phyloP scores from a whole-genome alignment of 2,329 filamentous ascomycete genomes.

The Xylariaceae sp. region DNA sequence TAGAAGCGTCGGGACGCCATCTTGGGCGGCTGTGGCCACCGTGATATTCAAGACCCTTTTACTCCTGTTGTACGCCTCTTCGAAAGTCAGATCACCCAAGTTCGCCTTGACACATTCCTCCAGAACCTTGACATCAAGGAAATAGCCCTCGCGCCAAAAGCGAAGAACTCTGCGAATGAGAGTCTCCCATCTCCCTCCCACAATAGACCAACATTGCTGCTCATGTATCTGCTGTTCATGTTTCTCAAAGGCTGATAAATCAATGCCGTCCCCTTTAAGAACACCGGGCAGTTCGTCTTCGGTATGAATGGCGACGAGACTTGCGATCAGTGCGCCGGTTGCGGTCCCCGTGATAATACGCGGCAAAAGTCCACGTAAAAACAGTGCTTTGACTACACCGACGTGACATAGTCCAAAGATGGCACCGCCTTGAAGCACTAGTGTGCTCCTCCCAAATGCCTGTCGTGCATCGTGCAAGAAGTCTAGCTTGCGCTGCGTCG shows the following conservation, averaged over 20 bases:
- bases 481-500: slow-evolving; percentile 77
- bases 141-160: slow-evolving; percentile 74
- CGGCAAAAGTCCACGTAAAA: slow-evolving; percentile 75
- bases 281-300: slow-evolving; percentile 79
- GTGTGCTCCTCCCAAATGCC: slow-evolving; percentile 80
- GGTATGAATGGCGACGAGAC: slow-evolving; percentile 81
- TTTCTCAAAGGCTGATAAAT: slow-evolving; percentile 72
- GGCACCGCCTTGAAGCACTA: slow-evolving; percentile 85
- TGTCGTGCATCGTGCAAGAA: slow-evolving; percentile 83
- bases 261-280: slow-evolving; percentile 75
- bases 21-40: slow-evolving; percentile 70
- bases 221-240: slow-evolving; percentile 32
- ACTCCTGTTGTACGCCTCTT: slow-evolving; percentile 83
- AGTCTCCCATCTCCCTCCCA: slow-evolving; percentile 53
- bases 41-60: slow-evolving; percentile 91
- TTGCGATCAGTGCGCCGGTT: slow-evolving; percentile 85
- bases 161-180: slow-evolving; percentile 64
- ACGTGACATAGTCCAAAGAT: slow-evolving; percentile 90
- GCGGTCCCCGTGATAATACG: slow-evolving; percentile 89
- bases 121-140: slow-evolving; percentile 77
- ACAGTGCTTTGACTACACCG: slow-evolving; percentile 84
- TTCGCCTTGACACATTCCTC: slow-evolving; percentile 83
- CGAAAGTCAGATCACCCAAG: slow-evolving; percentile 86
- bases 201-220: slow-evolving; percentile 34
- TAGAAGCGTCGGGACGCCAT: slow-evolving; percentile 77